Evolutionary conservation across 495 filamentous ascomycete genomes (phyloP), one percentile per base, ranked within the genome.

Genomic region (Lindgomyces ingoldianus): DNA sequence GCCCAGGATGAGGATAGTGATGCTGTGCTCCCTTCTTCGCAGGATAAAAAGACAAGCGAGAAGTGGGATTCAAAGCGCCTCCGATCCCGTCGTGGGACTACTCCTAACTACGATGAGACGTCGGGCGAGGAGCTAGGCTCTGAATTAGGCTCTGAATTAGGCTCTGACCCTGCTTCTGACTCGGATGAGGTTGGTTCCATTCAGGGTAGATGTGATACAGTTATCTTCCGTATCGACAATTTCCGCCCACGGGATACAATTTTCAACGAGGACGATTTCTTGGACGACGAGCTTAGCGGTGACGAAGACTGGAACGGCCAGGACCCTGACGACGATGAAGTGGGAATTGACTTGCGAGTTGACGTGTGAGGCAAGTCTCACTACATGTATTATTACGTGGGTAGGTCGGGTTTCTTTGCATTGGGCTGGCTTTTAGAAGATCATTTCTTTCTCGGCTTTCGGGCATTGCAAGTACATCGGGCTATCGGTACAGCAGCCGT

Each of bases 181-280:
- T 45, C 58, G 2, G 69, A 70, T 24, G 65, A 71, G 14, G 56
- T 72, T 19, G 59, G 74, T 1, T 77, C 80, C 60, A 75, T 87
- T 16, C 91, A 94, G 48, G 90, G 91, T 1, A 80, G 91, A 80
- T 96, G 92, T 74, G 80, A 91, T 24, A 77, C 84, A 33, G 91
- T 96, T n/a, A 83, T 85, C 46, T 81, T 96, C 46, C 79, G 84
- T 19, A 88, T 96, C 53, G 92, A 96, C 70, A 93, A 95, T 73
- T 84, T 89, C 68, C 85, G 91, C 45, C 89, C 88, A 19, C 81
- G 78, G 0, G 92, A 94, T 67, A 79, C 77, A n/a, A 86, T 87
- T 42, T 89, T 82, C 66, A 83, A 81, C 21, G 91, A 93, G 76
- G 81, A 81, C 11, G 89, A 96, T 69, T 96, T 96, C 71, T 71